Percentiles rank a stretch among this genome's conserved stretches.
Evolutionary conservation across 108 stramenopile genomes (phyloP).

Genomic region (Schizochytrium sp.): DNA sequence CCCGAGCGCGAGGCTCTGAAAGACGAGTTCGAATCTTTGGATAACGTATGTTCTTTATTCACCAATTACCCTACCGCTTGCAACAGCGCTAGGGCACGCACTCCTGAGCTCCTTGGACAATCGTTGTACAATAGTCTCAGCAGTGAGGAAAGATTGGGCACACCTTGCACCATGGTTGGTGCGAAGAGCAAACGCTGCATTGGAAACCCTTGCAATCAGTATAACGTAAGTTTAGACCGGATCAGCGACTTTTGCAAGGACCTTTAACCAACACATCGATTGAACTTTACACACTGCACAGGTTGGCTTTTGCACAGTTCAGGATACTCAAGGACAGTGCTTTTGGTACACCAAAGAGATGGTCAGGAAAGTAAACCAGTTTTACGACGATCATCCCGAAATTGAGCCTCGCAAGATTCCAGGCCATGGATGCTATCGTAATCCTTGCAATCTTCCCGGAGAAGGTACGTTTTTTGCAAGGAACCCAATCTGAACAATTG

Average conservation of each 20-base stretch:
- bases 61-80: background rate
- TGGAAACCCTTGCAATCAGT: slow-evolving; percentile 4
- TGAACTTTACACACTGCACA: background rate
- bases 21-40: too few species aligned
- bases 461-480: background rate
- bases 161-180: background rate
- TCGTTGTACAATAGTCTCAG: background rate
- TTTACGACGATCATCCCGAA: background rate
- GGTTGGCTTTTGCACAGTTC: background rate
- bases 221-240: background rate
- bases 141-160: background rate
- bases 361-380: background rate
- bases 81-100: background rate
- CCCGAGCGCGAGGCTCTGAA: background rate
- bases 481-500: background rate
- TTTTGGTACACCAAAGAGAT: background rate
- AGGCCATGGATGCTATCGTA: background rate
- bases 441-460: background rate
- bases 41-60: background rate
- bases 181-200: background rate
- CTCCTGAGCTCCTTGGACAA: background rate
- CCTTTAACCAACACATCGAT: background rate
- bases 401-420: background rate
- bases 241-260: background rate
- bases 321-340: background rate